Evolutionary conservation across 108 stramenopile genomes (phyloP), one percentile per base, ranked within the genome.

Genomic region (Cylindrotheca fusiformis): DNA sequence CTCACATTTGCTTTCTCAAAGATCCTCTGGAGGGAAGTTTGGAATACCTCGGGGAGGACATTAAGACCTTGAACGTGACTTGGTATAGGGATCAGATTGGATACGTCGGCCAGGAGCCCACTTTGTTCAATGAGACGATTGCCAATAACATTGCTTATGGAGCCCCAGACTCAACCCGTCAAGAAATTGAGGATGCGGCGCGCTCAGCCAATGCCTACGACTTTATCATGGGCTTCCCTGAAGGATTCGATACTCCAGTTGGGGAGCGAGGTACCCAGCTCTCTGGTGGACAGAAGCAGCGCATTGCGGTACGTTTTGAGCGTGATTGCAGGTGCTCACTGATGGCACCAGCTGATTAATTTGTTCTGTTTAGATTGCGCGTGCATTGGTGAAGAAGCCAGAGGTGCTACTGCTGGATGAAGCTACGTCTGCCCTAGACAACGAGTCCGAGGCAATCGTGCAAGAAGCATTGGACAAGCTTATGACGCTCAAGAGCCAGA

Each of bases 61-160:
- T 99, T 32, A 78, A 71, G 30, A 55, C 75, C 2, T 33, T 96
- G 3, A 90, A 96, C 66, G 57, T 91, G 4, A 48, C 58, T 4
- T 95, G 87, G 86, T 87, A 96, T 33, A 63, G 97, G 23, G 75
- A 73, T 58, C 83, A 91, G 81, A 85, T 99, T 20, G 87, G 93
- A 36, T 80, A 91, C 24, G 98, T 99, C 6, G 65, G 72, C 20
- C 98, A 99, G 72, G 97, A 97, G 59, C 96, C 96, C n/a, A 78
- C 73, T 4, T 86, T 98, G 10, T 98, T 97, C 61, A 68, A 81
- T 4, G 85, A 86, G 24, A 88, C 82, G 23, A 89, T 98, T 53
- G 84, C 75, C 23, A 86, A 90, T 48, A 98, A 98, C 66, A 97
- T 98, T 57, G 63, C 75, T 2, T 88, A 84, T 46, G 98, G 97